Conservation (phyloP, 1,284 basidiomycete genomes). For the Ceratorhiza oryzae-sativae region DNA sequence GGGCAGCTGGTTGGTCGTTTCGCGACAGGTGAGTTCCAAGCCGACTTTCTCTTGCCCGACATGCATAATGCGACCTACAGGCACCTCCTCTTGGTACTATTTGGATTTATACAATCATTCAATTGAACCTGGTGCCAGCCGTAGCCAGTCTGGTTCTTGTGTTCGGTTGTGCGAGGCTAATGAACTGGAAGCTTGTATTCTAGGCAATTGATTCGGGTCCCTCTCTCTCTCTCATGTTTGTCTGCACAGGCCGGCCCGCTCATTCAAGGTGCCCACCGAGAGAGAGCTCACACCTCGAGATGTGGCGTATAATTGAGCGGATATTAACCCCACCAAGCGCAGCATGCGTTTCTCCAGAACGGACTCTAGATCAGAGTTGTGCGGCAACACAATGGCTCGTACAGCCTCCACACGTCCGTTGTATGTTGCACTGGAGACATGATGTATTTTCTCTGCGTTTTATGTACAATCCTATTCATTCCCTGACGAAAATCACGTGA, state of each 20-base stretch:
- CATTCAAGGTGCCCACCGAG: conserved; percentile 37
- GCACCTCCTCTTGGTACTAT: conserved; percentile 40
- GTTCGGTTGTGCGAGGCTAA: conserved; percentile 31
- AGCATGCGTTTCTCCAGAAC: neutral
- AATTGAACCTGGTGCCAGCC: conserved; percentile 40
- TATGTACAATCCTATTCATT: neutral
- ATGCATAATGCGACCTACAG: neutral
- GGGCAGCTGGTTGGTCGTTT: conserved; percentile 21
- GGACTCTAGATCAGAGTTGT: neutral
- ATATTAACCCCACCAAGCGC: neutral
- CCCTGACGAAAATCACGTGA: conserved; percentile 2
- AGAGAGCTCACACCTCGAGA: conserved; percentile 25
- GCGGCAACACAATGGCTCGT: neutral
- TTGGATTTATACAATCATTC: conserved; percentile 42
- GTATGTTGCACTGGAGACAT: neutral
- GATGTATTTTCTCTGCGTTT: neutral
- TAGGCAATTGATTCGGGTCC: neutral
- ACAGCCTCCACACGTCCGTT: neutral
- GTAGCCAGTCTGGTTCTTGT: conserved; percentile 38
- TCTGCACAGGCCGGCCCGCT: neutral
- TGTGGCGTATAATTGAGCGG: conserved; percentile 37
- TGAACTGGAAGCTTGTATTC: conserved; percentile 38
- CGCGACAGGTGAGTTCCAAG: conserved; percentile 14
- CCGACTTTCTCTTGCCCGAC: neutral
- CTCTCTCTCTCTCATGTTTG: neutral